Conservation (phyloP, 441 rosid genomes). For the Pelargonium australe region DNA sequence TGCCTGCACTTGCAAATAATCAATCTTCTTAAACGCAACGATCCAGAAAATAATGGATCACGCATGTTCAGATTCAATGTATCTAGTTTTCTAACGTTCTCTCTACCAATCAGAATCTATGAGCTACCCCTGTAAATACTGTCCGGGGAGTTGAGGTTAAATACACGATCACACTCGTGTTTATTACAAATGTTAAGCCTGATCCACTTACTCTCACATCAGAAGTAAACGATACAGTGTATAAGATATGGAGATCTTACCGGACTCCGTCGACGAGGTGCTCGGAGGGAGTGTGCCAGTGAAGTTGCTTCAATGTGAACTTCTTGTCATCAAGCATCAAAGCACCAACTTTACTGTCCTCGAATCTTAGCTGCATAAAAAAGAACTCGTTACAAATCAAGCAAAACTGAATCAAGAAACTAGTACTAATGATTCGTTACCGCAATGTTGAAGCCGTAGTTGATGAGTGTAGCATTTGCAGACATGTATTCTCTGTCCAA, state of each 20-base stretch:
- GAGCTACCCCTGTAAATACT: too few species aligned
- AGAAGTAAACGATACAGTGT: too few species aligned
- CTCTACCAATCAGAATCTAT: too few species aligned
- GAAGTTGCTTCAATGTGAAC: constrained; percentile 48
- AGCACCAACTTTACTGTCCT: constrained; percentile 28
- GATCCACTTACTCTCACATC: too few species aligned
- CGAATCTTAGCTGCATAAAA: constrained; percentile 33
- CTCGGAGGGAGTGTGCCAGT: constrained; percentile 88
- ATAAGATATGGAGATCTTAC: constrained; percentile 27
- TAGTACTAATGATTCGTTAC: constrained; percentile 18
- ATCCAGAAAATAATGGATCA: too few species aligned
- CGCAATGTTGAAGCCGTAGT: constrained; percentile 35
- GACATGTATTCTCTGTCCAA: constrained; percentile 35
- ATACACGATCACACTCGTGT: too few species aligned
- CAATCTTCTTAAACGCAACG: too few species aligned
- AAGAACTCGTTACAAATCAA: background rate
- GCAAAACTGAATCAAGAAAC: too few species aligned
- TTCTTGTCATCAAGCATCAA: constrained; percentile 41
- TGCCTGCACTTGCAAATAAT: constrained; percentile 31
- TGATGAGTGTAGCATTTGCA: constrained; percentile 48
- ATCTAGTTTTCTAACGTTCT: too few species aligned
- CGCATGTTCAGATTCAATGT: too few species aligned
- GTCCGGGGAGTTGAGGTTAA: too few species aligned
- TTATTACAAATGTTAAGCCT: too few species aligned
- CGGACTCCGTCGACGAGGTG: constrained; percentile 50